Evolutionary conservation across 1,139 yeast species (phyloP).

Genomic region (Yamadazyma dendronema): DNA sequence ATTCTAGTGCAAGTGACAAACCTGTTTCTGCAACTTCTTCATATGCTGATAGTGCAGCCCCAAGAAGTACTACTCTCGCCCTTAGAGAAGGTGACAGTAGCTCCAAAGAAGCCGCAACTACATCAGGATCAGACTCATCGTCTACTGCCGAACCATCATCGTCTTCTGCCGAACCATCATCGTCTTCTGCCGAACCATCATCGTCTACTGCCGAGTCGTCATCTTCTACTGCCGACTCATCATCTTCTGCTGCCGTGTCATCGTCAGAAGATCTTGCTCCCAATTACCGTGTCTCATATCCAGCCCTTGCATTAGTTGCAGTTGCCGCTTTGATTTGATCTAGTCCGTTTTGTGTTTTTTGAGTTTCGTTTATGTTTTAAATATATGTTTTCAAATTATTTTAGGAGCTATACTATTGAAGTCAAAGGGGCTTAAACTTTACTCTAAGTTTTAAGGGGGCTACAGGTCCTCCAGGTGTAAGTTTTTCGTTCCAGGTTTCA

Average conservation of each 20-base stretch:
- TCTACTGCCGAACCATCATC: not conserved
- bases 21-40: conserved; percentile 1
- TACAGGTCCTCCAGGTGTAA: conserved; percentile 47
- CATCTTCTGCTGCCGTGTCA: not conserved
- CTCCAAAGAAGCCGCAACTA: no score
- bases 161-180: not conserved
- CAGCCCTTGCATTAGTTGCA: conserved; percentile 4
- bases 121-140: no score
- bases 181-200: not conserved
- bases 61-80: not conserved
- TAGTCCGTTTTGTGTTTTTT: no score
- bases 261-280: not conserved
- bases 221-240: not conserved
- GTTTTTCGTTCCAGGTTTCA: conserved; percentile 47
- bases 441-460: conserved; percentile 3
- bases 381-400: conserved; percentile 1
- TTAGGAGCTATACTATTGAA: not conserved
- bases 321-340: no score
- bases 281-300: not conserved
- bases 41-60: not conserved
- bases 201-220: not conserved
- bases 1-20: not conserved
- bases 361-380: not conserved
- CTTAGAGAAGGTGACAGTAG: not conserved
- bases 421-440: not conserved